phyloP scores from a whole-genome alignment of 805 yeast species.

The Yamadazyma nakazawae region DNA sequence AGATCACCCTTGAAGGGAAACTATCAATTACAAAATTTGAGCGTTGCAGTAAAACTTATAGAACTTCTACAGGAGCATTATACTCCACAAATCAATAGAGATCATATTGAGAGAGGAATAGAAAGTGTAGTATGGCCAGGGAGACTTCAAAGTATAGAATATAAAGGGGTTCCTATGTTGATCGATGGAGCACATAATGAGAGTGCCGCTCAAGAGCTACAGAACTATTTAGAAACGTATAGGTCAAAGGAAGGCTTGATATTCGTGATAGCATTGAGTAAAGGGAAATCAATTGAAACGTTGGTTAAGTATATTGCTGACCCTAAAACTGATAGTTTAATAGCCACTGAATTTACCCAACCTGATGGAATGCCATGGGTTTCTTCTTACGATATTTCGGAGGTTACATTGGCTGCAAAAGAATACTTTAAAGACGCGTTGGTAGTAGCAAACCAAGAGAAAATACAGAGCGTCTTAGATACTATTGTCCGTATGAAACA shows the following conservation, averaged over 20 bases:
- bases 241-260: constrained; percentile 31
- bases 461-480: constrained; percentile 15
- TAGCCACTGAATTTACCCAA: constrained; percentile 59
- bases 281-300: constrained; percentile 59
- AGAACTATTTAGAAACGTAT: constrained; percentile 41
- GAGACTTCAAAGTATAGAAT: constrained; percentile 54
- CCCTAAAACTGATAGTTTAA: constrained; percentile 48
- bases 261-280: constrained; percentile 72
- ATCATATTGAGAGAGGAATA: constrained; percentile 50
- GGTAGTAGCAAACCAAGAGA: constrained; percentile 6
- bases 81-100: constrained; percentile 25
- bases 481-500: constrained; percentile 10
- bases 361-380: constrained; percentile 98
- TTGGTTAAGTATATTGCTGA: constrained; percentile 51
- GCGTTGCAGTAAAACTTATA: constrained; percentile 61
- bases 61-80: constrained; percentile 29
- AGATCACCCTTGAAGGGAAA: constrained; percentile 62
- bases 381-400: constrained; percentile 37
- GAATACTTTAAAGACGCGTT: constrained; percentile 13
- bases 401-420: constrained; percentile 20
- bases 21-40: constrained; percentile 68
- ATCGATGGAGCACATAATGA: constrained; percentile 94
- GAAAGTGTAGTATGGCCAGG: constrained; percentile 77
- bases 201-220: constrained; percentile 75
- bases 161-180: constrained; percentile 34